phyloP scores from a whole-genome alignment of 768 basidiomycete species.

The Sarcomyxa edulis region DNA sequence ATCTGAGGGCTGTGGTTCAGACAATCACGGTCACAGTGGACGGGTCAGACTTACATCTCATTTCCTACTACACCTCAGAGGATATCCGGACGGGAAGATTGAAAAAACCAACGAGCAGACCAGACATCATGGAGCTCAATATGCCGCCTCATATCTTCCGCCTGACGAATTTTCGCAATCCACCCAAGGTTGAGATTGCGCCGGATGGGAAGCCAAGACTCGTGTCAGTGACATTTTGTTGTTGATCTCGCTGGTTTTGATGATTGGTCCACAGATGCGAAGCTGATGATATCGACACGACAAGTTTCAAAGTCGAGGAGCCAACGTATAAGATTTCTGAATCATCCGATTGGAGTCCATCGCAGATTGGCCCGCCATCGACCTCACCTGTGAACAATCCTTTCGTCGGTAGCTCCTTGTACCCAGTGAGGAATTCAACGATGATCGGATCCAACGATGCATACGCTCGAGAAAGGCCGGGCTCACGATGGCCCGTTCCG shows the following conservation, averaged over 20 bases:
- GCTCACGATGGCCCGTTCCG: slow-evolving; percentile 25
- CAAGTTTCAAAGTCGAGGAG: slow-evolving; percentile 48
- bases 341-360: slow-evolving; percentile 30
- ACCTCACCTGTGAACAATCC: slow-evolving; percentile 29
- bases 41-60: slow-evolving; percentile 74
- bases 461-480: slow-evolving; percentile 20
- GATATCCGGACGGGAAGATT: slow-evolving; percentile 70
- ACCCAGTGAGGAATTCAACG: slow-evolving; percentile 15
- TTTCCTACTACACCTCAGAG: slow-evolving; percentile 80
- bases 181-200: slow-evolving; percentile 73
- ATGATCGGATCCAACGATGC: slow-evolving; percentile 15
- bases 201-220: slow-evolving; percentile 64
- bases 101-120: slow-evolving; percentile 59
- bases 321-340: slow-evolving; percentile 34
- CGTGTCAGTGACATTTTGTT: slow-evolving; percentile 41
- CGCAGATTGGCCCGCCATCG: neutral
- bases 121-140: slow-evolving; percentile 66
- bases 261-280: slow-evolving; percentile 25
- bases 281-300: slow-evolving; percentile 37
- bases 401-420: slow-evolving; percentile 25
- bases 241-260: no score
- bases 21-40: slow-evolving; percentile 84
- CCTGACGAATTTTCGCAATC: slow-evolving; percentile 77
- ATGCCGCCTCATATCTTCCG: slow-evolving; percentile 78
- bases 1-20: slow-evolving; percentile 28